phyloP scores from a whole-genome alignment of 352 stramenopile species.

The Globisporangium yorkense region DNA sequence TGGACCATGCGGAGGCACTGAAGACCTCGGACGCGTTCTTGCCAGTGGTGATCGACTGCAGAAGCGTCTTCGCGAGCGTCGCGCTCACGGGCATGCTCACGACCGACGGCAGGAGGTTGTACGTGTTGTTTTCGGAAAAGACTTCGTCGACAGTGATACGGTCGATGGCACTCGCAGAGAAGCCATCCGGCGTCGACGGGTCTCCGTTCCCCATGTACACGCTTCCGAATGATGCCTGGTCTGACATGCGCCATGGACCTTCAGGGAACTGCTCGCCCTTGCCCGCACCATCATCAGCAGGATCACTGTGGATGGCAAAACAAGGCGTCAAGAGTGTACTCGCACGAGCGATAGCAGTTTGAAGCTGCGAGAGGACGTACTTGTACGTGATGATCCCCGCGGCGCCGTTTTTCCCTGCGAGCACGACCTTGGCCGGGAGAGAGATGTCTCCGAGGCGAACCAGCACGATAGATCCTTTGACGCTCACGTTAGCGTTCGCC shows the following conservation, averaged over 20 bases:
- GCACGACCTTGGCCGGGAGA: slow-evolving; percentile 60
- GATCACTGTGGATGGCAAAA: slow-evolving; percentile 33
- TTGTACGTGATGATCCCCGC: slow-evolving; percentile 71
- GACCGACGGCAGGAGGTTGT: slow-evolving; percentile 71
- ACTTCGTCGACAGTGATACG: slow-evolving; percentile 71
- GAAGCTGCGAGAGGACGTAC: slow-evolving; percentile 22
- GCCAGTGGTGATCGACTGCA: slow-evolving; percentile 20
- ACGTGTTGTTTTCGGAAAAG: slow-evolving; percentile 78
- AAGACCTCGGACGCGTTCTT: slow-evolving; percentile 45
- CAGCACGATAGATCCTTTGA: slow-evolving; percentile 46
- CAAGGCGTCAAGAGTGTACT: background rate
- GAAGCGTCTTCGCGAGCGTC: slow-evolving; percentile 40
- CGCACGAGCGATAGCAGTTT: background rate
- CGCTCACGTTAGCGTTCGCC: slow-evolving; percentile 35
- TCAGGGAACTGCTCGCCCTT: slow-evolving; percentile 54
- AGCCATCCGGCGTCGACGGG: slow-evolving; percentile 67
- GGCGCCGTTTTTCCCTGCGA: slow-evolving; percentile 57
- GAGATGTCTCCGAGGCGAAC: slow-evolving; percentile 62
- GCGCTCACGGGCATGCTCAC: slow-evolving; percentile 71
- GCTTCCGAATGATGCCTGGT: slow-evolving; percentile 53
- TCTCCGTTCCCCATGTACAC: slow-evolving; percentile 86
- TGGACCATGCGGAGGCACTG: slow-evolving; percentile 14
- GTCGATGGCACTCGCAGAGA: slow-evolving; percentile 47
- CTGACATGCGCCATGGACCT: slow-evolving; percentile 56
- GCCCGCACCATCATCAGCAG: slow-evolving; percentile 44